Evolutionary conservation across 495 filamentous ascomycete species (phyloP).

Genomic region (Geoglossum glabrum): DNA sequence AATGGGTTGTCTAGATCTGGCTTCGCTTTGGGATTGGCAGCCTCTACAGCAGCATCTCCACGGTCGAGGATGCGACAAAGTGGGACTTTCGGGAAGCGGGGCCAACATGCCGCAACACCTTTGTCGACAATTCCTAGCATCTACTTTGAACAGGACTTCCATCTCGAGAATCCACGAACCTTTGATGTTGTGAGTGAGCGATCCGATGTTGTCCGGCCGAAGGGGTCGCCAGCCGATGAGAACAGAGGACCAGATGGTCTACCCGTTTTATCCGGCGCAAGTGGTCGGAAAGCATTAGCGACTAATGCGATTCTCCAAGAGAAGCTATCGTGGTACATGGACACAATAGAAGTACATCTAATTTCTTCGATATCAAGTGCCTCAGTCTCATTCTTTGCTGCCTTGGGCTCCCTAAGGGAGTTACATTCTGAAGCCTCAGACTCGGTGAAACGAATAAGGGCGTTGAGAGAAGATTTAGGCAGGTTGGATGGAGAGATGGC

Average conservation of each 20-base stretch:
- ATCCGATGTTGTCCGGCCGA: constrained; percentile 69
- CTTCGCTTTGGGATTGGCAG: background rate
- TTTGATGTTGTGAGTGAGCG: constrained; percentile 95
- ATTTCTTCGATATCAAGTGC: constrained; percentile 92
- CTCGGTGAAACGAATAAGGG: constrained; percentile 71
- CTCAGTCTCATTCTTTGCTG: constrained; percentile 90
- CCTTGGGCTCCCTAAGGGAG: constrained; percentile 74
- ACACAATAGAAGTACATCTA: constrained; percentile 92
- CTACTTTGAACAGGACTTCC: constrained; percentile 92
- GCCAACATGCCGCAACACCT: constrained; percentile 49
- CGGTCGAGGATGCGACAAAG: constrained; percentile 29
- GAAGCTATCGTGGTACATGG: constrained; percentile 99
- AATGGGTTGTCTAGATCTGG: background rate
- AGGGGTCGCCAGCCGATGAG: constrained; percentile 31
- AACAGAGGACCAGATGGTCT: constrained; percentile 40
- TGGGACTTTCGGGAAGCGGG: constrained; percentile 25
- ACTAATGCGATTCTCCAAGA: constrained; percentile 98
- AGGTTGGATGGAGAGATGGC: constrained; percentile 77
- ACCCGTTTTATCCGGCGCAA: constrained; percentile 28
- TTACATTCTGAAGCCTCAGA: constrained; percentile 83
- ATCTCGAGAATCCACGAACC: constrained; percentile 83
- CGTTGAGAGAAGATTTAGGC: constrained; percentile 55
- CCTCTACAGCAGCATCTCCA: constrained; percentile 19
- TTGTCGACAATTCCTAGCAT: constrained; percentile 79
- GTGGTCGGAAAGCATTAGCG: constrained; percentile 62